These are phyloP conservation scores for Eucalyptus erythrocorys DNA, from an alignment of 345 rosid species.

Conservation along the genomic window DNA sequence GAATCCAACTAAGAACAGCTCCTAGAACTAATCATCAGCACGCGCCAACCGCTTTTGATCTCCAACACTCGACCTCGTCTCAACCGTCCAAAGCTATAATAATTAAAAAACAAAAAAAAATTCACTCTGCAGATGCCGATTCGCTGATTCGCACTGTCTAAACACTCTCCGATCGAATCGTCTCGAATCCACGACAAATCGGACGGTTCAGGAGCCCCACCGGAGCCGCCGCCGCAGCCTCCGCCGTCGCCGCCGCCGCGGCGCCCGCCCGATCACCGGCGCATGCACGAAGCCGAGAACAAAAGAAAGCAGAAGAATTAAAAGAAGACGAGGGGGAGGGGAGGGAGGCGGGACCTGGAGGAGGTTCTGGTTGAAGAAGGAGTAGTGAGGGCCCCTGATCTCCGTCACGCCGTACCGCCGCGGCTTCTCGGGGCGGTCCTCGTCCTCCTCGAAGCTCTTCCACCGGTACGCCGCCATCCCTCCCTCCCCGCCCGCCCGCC, in stretches of 20 bases:
- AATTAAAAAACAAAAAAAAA: too few relatives aligned
- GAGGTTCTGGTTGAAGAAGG: constrained; percentile 41
- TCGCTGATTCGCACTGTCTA: not conserved
- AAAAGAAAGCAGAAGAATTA: not conserved
- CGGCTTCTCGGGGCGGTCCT: constrained; percentile 90
- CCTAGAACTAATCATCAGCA: not conserved
- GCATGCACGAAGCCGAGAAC: not conserved
- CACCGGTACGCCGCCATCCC: constrained; percentile 26
- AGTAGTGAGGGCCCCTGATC: constrained; percentile 73
- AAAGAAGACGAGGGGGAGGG: not conserved
- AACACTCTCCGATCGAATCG: not conserved
- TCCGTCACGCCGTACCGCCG: constrained; percentile 87
- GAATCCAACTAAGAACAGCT: not conserved
- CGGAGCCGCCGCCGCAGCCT: not conserved
- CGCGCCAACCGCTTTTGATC: not conserved
- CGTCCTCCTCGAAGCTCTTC: constrained; percentile 73
- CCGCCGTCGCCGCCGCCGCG: not conserved
- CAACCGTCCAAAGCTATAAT: not conserved
- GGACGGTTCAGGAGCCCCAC: not conserved
- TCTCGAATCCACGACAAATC: not conserved
- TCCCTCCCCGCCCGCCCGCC: not conserved
- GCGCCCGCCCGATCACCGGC: not conserved
- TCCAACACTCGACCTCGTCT: not conserved
- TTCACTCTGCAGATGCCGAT: not conserved
- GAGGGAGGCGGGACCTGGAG: constrained; percentile 33